phyloP scores from a whole-genome alignment of 768 basidiomycete genomes.

The Termitomyces sp. region DNA sequence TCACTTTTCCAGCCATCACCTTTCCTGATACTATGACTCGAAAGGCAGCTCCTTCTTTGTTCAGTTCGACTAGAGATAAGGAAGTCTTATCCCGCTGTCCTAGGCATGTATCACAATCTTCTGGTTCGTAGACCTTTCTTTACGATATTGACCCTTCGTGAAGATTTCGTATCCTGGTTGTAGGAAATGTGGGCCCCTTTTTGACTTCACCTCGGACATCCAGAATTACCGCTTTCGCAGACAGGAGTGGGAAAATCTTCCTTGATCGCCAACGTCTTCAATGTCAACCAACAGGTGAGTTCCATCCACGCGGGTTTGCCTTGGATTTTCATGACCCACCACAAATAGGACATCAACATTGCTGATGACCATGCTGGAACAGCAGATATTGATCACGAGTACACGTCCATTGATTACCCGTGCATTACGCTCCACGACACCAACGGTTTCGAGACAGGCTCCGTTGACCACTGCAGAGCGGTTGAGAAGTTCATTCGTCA shows the following conservation, averaged over 20 bases:
- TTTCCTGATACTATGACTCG: background rate
- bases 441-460: background rate
- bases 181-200: background rate
- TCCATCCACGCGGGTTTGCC: background rate
- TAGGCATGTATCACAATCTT: background rate
- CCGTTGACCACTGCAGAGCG: background rate
- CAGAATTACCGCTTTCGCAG: too few relatives aligned
- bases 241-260: conserved; percentile 5
- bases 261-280: background rate
- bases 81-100: background rate
- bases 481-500: background rate
- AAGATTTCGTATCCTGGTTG: background rate
- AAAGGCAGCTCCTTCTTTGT: background rate
- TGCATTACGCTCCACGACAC: background rate
- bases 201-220: too few relatives aligned
- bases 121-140: background rate
- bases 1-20: background rate
- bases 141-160: background rate
- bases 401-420: background rate
- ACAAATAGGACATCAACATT: conserved; percentile 1
- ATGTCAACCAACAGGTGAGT: background rate
- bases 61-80: too few relatives aligned
- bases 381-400: conserved; percentile 1
- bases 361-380: background rate
- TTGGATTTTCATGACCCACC: background rate